Percentiles rank a stretch among this genome's conserved stretches.
phyloP scores from a whole-genome alignment of 2,329 filamentous ascomycete genomes.

The Hypomyces perniciosus region DNA sequence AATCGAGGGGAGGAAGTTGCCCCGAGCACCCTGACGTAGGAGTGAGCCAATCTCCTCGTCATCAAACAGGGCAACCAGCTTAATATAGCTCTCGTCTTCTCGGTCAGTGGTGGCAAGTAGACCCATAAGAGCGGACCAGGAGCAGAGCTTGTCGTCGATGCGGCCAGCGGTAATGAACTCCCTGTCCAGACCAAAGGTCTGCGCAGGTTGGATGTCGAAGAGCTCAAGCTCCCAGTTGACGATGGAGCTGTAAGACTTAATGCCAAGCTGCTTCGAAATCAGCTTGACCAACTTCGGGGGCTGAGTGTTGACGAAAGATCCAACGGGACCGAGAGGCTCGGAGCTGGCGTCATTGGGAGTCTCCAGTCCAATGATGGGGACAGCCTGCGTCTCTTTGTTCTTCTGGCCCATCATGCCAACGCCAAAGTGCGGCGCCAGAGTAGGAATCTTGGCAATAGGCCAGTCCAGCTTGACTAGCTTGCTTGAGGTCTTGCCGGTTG shows the following conservation, averaged over 20 bases:
- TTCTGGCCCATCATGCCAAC: slow-evolving; percentile 59
- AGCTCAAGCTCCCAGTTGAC: slow-evolving; percentile 97
- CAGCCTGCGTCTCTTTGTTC: slow-evolving; percentile 89
- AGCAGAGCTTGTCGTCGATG: slow-evolving; percentile 97
- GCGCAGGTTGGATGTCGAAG: slow-evolving; percentile 82
- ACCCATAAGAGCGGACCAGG: slow-evolving; percentile 81
- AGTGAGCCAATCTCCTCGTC: slow-evolving; percentile 94
- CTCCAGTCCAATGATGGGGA: slow-evolving; percentile 88
- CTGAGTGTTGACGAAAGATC: slow-evolving; percentile 75
- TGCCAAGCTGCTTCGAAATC: slow-evolving; percentile 71
- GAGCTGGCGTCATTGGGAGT: slow-evolving; percentile 47
- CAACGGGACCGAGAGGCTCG: slow-evolving; percentile 52
- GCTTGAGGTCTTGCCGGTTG: slow-evolving; percentile 67
- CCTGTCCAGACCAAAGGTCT: slow-evolving; percentile 76
- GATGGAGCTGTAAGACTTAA: slow-evolving; percentile 65
- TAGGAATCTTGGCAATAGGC: slow-evolving; percentile 90
- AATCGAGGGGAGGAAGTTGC: slow-evolving; percentile 78
- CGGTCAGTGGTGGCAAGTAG: slow-evolving; percentile 62
- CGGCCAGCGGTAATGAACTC: slow-evolving; percentile 94
- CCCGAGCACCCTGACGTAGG: slow-evolving; percentile 80
- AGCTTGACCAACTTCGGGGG: slow-evolving; percentile 78
- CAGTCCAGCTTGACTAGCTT: slow-evolving; percentile 88
- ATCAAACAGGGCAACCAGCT: slow-evolving; percentile 90
- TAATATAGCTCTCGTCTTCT: slow-evolving; percentile 63
- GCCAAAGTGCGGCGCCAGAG: slow-evolving; percentile 90